phyloP scores from a whole-genome alignment of 768 basidiomycete genomes.

The Mycena pura region DNA sequence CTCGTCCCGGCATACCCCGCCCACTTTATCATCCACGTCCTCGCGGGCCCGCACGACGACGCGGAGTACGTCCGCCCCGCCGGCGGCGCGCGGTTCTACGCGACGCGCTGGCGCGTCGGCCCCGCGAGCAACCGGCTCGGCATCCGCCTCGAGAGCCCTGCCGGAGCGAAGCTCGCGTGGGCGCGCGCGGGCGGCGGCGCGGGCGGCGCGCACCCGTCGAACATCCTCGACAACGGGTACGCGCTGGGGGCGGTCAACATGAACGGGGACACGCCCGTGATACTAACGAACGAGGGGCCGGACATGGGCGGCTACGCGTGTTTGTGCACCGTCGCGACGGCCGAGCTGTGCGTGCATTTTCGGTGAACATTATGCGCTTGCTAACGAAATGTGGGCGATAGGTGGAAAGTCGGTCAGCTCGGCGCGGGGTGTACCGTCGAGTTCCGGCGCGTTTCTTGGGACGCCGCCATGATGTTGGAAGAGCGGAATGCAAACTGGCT shows the following conservation, averaged over 20 bases:
- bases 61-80: conserved; percentile 56
- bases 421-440: conserved; percentile 60
- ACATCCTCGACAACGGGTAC: conserved; percentile 70
- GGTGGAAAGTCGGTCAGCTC: conserved; percentile 76
- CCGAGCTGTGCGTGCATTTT: conserved; percentile 56
- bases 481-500: conserved; percentile 40
- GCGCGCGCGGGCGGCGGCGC: conserved; percentile 64
- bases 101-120: conserved; percentile 58
- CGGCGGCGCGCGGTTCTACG: conserved; percentile 59
- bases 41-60: conserved; percentile 71
- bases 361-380: neutral
- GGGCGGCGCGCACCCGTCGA: conserved; percentile 73
- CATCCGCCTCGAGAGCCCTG: conserved; percentile 56
- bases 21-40: conserved; percentile 59
- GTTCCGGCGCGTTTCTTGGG: conserved; percentile 59
- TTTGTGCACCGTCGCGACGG: conserved; percentile 56
- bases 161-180: conserved; percentile 60
- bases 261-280: conserved; percentile 75
- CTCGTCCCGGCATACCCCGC: conserved; percentile 53
- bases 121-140: conserved; percentile 69
- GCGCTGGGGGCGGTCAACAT: conserved; percentile 61
- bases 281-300: conserved; percentile 66
- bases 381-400: conserved; percentile 26
- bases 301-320: conserved; percentile 72
- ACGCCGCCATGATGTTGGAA: conserved; percentile 40